These are phyloP conservation scores for Jamesozyma rosinii DNA, from an alignment of 805 yeast genomes.

Conservation along the genomic window DNA sequence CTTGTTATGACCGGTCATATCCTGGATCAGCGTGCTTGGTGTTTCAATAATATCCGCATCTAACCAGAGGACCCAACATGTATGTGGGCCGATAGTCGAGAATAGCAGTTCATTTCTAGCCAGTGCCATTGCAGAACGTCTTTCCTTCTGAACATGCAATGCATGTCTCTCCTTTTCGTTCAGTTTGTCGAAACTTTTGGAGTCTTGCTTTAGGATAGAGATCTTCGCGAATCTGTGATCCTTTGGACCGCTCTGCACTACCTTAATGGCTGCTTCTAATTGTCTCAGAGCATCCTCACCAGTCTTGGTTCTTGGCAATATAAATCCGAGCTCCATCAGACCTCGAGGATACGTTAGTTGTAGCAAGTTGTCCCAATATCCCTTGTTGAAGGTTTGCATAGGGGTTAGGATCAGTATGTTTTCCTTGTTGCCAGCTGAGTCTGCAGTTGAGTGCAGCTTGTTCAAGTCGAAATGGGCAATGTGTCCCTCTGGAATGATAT, in stretches of 20 bases:
- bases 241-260: slow-evolving; percentile 54
- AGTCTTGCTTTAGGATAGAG: slow-evolving; percentile 85
- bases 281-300: slow-evolving; percentile 72
- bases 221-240: slow-evolving; percentile 68
- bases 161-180: slow-evolving; percentile 88
- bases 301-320: slow-evolving; percentile 69
- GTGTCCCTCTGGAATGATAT: slow-evolving; percentile 59
- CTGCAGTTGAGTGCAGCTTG: slow-evolving; percentile 57
- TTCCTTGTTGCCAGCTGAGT: slow-evolving; percentile 68
- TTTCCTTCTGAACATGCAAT: slow-evolving; percentile 70
- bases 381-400: slow-evolving; percentile 73
- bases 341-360: slow-evolving; percentile 74
- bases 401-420: slow-evolving; percentile 84
- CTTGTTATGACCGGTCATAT: slow-evolving; percentile 73
- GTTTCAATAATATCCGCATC: slow-evolving; percentile 92
- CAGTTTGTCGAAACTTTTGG: slow-evolving; percentile 65
- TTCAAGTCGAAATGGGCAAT: slow-evolving; percentile 81
- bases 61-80: slow-evolving; percentile 93
- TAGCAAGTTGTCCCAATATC: slow-evolving; percentile 80
- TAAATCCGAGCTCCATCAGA: slow-evolving; percentile 80
- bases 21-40: slow-evolving; percentile 75
- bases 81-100: slow-evolving; percentile 79
- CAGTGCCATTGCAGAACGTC: slow-evolving; percentile 85
- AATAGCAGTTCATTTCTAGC: slow-evolving; percentile 88
- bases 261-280: slow-evolving; percentile 68